phyloP scores from a whole-genome alignment of 306 rosid species.

The Hippophae rhamnoides region DNA sequence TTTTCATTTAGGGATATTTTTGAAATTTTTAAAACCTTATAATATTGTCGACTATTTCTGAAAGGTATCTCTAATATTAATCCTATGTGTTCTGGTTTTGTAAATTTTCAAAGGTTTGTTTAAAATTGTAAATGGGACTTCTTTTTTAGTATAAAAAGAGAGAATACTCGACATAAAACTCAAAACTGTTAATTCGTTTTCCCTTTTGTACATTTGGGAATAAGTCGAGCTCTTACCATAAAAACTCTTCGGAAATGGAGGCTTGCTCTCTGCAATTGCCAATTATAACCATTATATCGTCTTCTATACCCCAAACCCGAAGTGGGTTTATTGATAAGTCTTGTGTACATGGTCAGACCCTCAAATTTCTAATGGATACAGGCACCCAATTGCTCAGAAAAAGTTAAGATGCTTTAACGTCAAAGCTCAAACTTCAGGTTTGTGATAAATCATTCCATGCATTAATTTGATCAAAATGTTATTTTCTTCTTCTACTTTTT shows the following conservation, averaged over 20 bases:
- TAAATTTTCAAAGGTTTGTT: too few species aligned
- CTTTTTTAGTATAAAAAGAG: too few species aligned
- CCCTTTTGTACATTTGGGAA: neutral
- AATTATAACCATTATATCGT: constrained; percentile 40
- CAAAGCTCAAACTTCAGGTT: constrained; percentile 69
- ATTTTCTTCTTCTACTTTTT: too few species aligned
- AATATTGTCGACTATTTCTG: too few species aligned
- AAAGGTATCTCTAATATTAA: too few species aligned
- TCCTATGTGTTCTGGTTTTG: too few species aligned
- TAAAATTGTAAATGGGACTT: too few species aligned
- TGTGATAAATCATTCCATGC: neutral
- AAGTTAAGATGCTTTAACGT: constrained; percentile 32
- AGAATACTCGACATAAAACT: too few species aligned
- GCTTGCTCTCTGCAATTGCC: constrained; percentile 43
- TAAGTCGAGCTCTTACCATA: neutral
- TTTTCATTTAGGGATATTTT: too few species aligned
- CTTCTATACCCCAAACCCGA: constrained; percentile 29
- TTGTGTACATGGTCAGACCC: constrained; percentile 5
- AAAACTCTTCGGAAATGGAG: constrained; percentile 44
- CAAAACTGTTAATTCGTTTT: neutral
- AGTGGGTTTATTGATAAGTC: constrained; percentile 3
- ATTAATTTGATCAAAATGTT: constrained; percentile 6
- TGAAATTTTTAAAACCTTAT: too few species aligned
- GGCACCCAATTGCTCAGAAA: constrained; percentile 19
- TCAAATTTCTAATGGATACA: constrained; percentile 36